Evolutionary conservation across 2,329 filamentous ascomycete species (phyloP).

Genomic region (Phialophora tarda): DNA sequence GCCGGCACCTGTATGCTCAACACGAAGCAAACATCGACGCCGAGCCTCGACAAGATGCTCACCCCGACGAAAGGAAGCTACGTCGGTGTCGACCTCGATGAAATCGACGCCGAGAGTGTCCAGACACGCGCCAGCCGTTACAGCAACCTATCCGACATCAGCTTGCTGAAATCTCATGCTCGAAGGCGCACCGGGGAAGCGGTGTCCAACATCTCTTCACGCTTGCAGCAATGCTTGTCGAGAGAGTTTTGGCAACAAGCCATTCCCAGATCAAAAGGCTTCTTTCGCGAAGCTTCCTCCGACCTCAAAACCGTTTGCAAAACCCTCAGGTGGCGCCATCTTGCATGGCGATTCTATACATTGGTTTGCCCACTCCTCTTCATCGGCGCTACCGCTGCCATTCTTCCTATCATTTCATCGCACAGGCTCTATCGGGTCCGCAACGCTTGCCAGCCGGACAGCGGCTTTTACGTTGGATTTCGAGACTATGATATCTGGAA

Average conservation of each 20-base stretch:
- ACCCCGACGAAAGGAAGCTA: conserved; percentile 2
- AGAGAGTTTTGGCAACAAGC: conserved; percentile 12
- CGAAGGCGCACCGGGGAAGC: background rate
- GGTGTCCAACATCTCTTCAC: background rate
- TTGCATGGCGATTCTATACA: background rate
- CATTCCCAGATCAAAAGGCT: background rate
- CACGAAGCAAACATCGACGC: background rate
- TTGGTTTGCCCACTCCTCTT: conserved; percentile 8
- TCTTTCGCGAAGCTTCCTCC: conserved; percentile 12
- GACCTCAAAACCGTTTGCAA: conserved; percentile 11
- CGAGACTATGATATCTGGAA: conserved; percentile 29
- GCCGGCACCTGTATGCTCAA: background rate
- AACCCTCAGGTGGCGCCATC: background rate
- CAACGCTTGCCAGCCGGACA: conserved; percentile 23
- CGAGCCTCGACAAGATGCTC: background rate
- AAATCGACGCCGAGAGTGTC: conserved; percentile 2
- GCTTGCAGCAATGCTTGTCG: background rate
- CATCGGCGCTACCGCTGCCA: background rate
- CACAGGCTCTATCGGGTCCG: conserved; percentile 4
- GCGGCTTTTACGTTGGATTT: conserved; percentile 24
- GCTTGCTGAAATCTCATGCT: conserved; percentile 2
- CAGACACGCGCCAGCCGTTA: background rate
- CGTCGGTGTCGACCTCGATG: conserved; percentile 17
- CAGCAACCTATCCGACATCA: conserved; percentile 6
- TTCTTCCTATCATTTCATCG: conserved; percentile 10